Conservation (phyloP, 805 yeast genomes). For the Kazachstania bromeliacearum region DNA sequence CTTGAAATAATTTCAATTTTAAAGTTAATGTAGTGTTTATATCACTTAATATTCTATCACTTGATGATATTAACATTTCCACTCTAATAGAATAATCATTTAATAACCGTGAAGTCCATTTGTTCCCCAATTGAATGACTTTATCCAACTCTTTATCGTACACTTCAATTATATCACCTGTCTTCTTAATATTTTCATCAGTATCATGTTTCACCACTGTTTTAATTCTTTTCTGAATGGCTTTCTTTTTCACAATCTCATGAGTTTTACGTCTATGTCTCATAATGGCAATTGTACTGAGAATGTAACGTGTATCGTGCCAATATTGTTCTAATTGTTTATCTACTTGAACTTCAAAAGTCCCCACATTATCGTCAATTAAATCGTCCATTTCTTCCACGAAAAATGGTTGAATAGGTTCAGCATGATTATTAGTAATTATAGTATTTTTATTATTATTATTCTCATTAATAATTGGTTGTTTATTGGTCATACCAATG, state of each 20-base stretch:
- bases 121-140: slow-evolving; percentile 24
- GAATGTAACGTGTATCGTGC: slow-evolving; percentile 19
- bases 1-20: slow-evolving; percentile 36
- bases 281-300: slow-evolving; percentile 19
- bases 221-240: slow-evolving; percentile 11
- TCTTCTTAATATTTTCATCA: slow-evolving; percentile 10
- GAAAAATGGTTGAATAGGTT: too few relatives aligned
- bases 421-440: too few relatives aligned
- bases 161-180: slow-evolving; percentile 13
- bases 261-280: slow-evolving; percentile 22
- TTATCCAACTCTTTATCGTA: slow-evolving; percentile 21
- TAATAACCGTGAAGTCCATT: slow-evolving; percentile 24
- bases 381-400: not conserved
- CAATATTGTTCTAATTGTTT: slow-evolving; percentile 18
- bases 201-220: slow-evolving; percentile 12
- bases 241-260: slow-evolving; percentile 15
- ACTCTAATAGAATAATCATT: slow-evolving; percentile 41
- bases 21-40: slow-evolving; percentile 61
- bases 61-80: slow-evolving; percentile 50
- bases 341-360: slow-evolving; percentile 15
- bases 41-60: slow-evolving; percentile 65
- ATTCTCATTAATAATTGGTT: not conserved
- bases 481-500: too few relatives aligned
- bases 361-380: not conserved
- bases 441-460: not conserved